Conservation (phyloP, 2,329 filamentous ascomycete genomes). For the Trichoderma lentiforme region DNA sequence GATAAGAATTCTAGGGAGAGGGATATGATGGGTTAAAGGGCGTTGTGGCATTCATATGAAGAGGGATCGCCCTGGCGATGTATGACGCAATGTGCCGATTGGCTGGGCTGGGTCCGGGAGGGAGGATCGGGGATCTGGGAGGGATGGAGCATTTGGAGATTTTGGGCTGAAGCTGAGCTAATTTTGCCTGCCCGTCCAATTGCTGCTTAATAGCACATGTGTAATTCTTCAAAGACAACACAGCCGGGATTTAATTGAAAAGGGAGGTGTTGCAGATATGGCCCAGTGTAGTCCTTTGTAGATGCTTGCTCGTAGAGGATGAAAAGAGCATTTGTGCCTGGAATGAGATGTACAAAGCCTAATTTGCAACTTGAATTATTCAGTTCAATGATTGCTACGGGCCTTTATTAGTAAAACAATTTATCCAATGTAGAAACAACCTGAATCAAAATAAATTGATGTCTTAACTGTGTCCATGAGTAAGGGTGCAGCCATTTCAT, state of each 20-base stretch:
- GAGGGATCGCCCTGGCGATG: not conserved
- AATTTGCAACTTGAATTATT: too few relatives aligned
- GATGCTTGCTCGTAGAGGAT: too few relatives aligned
- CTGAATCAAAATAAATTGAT: too few relatives aligned
- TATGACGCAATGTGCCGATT: slow-evolving; percentile 15
- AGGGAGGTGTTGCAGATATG: not conserved
- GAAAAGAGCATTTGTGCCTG: too few relatives aligned
- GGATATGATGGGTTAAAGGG: not conserved
- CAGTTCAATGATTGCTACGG: too few relatives aligned
- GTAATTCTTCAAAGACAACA: not conserved
- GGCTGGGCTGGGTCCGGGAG: not conserved
- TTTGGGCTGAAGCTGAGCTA: not conserved
- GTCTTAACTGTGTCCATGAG: too few relatives aligned
- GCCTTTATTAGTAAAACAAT: not conserved
- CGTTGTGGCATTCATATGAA: not conserved
- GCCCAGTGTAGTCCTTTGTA: not conserved
- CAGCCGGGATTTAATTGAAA: not conserved
- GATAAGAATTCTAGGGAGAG: not conserved
- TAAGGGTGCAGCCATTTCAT: too few relatives aligned
- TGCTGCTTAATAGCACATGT: not conserved
- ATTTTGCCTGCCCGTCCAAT: not conserved
- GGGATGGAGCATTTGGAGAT: not conserved
- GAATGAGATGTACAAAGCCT: too few relatives aligned
- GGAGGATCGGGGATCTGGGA: not conserved
- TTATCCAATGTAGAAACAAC: too few relatives aligned